Evolutionary conservation across 108 stramenopile species (phyloP), one percentile per base, ranked within the genome.

Genomic region (Aureococcus anophagefferens): DNA sequence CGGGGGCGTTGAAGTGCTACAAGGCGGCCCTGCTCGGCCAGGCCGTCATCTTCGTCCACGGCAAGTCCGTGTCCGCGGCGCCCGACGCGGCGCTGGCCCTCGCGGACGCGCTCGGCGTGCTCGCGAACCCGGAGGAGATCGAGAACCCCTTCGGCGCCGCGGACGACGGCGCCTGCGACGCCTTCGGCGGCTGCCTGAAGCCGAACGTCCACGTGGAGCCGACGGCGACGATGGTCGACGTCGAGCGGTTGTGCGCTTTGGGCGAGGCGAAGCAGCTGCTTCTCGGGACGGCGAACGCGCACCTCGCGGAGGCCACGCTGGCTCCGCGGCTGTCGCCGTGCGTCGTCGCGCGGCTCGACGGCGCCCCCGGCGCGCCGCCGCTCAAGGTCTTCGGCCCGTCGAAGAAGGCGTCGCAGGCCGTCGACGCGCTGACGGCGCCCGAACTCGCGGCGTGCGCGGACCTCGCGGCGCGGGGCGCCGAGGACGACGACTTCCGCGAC

Each of bases 261-360:
- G 51, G 51, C 21, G 14, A 25, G 21, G 14, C 1, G 51, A 4
- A 25, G 21, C 21, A 59, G 51, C 3, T 59, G 3, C 21, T 59
- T 11, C 7, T 4, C 21, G 51, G 25, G 21, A 25, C 51, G 51
- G 35, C 73, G 40, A 93, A 93, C 76, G 90, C 86, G 4, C 82
- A 81, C 45, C 91, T 86, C 69, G 90, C 90, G 9, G 64, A 88
- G 73, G 83, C 77, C 66, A 82, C 9, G 9, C 40, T 44, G 9
- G 40, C 9, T 5, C 40, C 40, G 40, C 40, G 40, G 9, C 40
- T 44, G 9, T 5, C 40, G 40, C 40, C 40, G 40, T 44, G 40
- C 40, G 40, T 44, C 40, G 40, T 44, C 40, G 40, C 40, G 40
- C 40, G 40, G 13, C 40, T 44, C 9, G 40, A 44, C 5, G 40